A percentile compares a stretch with the other conserved stretches of the same genome.
phyloP scores from a whole-genome alignment of 2,329 filamentous ascomycete species.

The Paramyrothecium roridum region DNA sequence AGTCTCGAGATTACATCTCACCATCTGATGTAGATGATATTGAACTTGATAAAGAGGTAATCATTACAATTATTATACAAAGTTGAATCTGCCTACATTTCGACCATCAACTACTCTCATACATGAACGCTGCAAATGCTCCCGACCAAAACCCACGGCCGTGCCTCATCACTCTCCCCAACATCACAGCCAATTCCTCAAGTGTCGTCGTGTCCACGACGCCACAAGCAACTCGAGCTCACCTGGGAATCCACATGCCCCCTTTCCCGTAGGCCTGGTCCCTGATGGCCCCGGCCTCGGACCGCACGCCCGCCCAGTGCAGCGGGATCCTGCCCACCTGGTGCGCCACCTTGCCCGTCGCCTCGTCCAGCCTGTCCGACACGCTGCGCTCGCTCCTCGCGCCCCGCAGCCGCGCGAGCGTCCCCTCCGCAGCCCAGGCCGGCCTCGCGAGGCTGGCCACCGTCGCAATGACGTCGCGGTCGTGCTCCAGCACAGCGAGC shows the following conservation, averaged over 20 bases:
- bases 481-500: constrained; percentile 22
- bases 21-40: too few relatives aligned
- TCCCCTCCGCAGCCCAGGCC: constrained; percentile 40
- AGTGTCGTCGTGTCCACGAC: too few relatives aligned
- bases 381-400: constrained; percentile 38
- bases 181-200: too few relatives aligned
- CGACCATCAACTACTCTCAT: too few relatives aligned
- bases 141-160: too few relatives aligned
- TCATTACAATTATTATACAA: too few relatives aligned
- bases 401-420: constrained; percentile 31
- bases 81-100: too few relatives aligned
- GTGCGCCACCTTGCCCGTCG: constrained; percentile 47
- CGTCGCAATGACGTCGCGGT: constrained; percentile 37
- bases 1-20: not conserved
- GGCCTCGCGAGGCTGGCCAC: constrained; percentile 43
- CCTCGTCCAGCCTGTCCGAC: constrained; percentile 43
- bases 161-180: too few relatives aligned
- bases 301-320: constrained; percentile 57
- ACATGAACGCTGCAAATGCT: too few relatives aligned
- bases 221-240: constrained; percentile 18
- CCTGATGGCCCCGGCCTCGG: constrained; percentile 38
- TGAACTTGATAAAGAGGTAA: too few relatives aligned
- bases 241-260: constrained; percentile 42
- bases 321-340: constrained; percentile 56
- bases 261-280: constrained; percentile 49